phyloP scores from a whole-genome alignment of 2,329 filamentous ascomycete genomes.

The Xylaria hypoxylon region DNA sequence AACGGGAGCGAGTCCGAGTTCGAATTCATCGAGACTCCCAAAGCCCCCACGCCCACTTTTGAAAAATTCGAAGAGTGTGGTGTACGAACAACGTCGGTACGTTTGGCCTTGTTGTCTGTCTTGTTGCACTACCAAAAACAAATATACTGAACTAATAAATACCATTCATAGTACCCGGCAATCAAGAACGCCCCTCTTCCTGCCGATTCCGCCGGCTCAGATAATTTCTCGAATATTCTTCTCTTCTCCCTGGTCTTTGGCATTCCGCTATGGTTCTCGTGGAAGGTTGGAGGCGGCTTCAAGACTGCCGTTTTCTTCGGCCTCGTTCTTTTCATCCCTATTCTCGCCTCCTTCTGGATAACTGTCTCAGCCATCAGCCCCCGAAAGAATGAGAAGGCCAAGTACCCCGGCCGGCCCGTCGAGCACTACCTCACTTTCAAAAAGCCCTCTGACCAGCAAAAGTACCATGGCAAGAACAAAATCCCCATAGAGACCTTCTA shows the following conservation, averaged over 20 bases:
- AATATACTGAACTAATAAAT: constrained; percentile 31
- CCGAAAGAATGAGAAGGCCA: constrained; percentile 92
- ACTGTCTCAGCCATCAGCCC: constrained; percentile 82
- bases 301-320: constrained; percentile 91
- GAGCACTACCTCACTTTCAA: constrained; percentile 93
- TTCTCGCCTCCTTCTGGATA: constrained; percentile 86
- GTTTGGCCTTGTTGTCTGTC: constrained; percentile 42
- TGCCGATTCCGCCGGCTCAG: constrained; percentile 84
- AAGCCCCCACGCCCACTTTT: constrained; percentile 60
- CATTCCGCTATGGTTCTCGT: constrained; percentile 83
- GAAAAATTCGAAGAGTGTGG: constrained; percentile 66
- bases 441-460: constrained; percentile 67
- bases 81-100: constrained; percentile 66
- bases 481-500: constrained; percentile 94
- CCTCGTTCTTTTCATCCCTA: constrained; percentile 80
- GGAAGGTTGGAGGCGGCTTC: constrained; percentile 84
- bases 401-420: constrained; percentile 84
- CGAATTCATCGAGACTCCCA: constrained; percentile 72
- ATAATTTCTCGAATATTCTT: constrained; percentile 86
- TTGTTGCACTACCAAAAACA: neutral
- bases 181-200: constrained; percentile 97
- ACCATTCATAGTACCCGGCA: constrained; percentile 73
- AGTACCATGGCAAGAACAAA: constrained; percentile 82
- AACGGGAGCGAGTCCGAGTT: constrained; percentile 67
- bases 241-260: constrained; percentile 76